phyloP scores from a whole-genome alignment of 495 filamentous ascomycete genomes.

The Trichocladium uniseriatum region DNA sequence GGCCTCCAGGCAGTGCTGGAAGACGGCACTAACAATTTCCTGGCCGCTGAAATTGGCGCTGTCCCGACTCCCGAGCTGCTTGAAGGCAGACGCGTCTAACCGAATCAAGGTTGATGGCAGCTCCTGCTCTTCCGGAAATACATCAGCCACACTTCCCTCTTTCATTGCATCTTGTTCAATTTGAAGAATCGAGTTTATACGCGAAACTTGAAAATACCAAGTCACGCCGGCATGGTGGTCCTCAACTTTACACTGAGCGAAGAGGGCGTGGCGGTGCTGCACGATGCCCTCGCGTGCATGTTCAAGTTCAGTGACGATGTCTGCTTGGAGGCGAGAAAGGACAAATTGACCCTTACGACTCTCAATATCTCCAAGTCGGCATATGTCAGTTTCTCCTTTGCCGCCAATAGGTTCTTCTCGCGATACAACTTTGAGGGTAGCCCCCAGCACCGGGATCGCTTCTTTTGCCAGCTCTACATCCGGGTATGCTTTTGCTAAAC shows the following conservation, averaged over 20 bases:
- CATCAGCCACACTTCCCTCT: too few species aligned
- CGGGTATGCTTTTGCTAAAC: conserved; percentile 22
- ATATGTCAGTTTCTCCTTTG: conserved; percentile 73
- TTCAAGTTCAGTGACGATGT: conserved; percentile 89
- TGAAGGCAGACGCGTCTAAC: too few species aligned
- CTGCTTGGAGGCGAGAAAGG: conserved; percentile 69
- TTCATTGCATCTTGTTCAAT: too few species aligned
- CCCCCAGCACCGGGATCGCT: conserved; percentile 37
- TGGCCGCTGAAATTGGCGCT: too few species aligned
- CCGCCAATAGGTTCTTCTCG: conserved; percentile 69
- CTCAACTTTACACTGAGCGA: conserved; percentile 72
- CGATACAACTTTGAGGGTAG: conserved; percentile 55
- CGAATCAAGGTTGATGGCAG: too few species aligned
- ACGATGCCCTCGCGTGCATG: conserved; percentile 79
- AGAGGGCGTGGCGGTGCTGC: conserved; percentile 60
- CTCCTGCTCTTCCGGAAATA: too few species aligned
- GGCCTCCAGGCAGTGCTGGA: too few species aligned
- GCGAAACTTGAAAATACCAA: too few species aligned
- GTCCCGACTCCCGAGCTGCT: too few species aligned
- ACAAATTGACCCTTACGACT: conserved; percentile 70
- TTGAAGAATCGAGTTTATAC: too few species aligned
- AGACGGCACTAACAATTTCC: too few species aligned
- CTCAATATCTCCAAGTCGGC: conserved; percentile 91
- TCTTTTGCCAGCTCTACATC: conserved; percentile 40
- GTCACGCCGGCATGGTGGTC: conserved; percentile 26